phyloP scores from a whole-genome alignment of 805 yeast species.

The Saccharomycopsis selenospora region DNA sequence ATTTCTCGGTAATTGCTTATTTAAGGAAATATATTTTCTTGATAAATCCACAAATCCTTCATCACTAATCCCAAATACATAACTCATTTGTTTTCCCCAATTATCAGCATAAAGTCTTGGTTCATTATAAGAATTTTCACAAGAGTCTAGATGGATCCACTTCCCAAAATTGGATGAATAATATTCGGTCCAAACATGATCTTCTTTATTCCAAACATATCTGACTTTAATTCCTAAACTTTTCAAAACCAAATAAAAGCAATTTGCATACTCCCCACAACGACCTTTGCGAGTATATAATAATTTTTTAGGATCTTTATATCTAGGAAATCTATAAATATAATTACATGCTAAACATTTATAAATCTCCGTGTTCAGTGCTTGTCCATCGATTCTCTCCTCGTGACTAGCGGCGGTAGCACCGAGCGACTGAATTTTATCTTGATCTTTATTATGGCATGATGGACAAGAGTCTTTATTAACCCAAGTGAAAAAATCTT shows the following conservation, averaged over 20 bases:
- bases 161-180: constrained; percentile 51
- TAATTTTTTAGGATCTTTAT: constrained; percentile 57
- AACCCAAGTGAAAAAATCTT: constrained; percentile 79
- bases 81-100: constrained; percentile 94
- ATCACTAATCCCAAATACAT: constrained; percentile 61
- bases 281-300: constrained; percentile 63
- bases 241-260: constrained; percentile 62
- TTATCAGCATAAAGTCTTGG: constrained; percentile 72
- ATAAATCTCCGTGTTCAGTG: constrained; percentile 58
- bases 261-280: constrained; percentile 94
- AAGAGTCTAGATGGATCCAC: constrained; percentile 87
- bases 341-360: constrained; percentile 46
- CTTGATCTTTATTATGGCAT: constrained; percentile 40
- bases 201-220: constrained; percentile 83
- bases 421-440: constrained; percentile 35
- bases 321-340: constrained; percentile 62
- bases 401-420: constrained; percentile 35
- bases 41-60: constrained; percentile 66
- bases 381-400: constrained; percentile 42
- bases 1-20: constrained; percentile 40
- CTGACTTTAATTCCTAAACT: constrained; percentile 56
- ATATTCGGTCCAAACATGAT: constrained; percentile 95
- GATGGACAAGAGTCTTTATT: constrained; percentile 54
- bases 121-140: constrained; percentile 80
- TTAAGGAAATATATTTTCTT: constrained; percentile 44